Evolutionary conservation across 805 yeast genomes (phyloP), one percentile per base, ranked within the genome.

Genomic region (Saccharomycopsis amapae): DNA sequence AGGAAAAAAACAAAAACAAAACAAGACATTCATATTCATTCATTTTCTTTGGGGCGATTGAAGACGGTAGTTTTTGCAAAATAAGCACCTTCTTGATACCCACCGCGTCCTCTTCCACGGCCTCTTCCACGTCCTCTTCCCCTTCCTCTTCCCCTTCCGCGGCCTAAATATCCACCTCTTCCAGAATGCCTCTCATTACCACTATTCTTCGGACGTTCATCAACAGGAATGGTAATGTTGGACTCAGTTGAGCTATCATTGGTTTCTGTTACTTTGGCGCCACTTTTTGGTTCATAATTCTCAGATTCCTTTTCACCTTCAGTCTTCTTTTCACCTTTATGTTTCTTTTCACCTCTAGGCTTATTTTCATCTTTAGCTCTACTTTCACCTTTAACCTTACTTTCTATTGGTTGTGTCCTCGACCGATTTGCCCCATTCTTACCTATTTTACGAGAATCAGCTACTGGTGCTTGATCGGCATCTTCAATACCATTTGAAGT

Each of bases 61-160:
- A 43, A 43, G 10, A 43, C 35, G 13, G 39, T 23, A 6, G 46
- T 43, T 26, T 37, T 36, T 3, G 37, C 46, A 28, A 26, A 23
- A 20, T 37, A 36, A 3, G n/a, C 42, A n/a, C 46, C n/a, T n/a
- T n/a, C 46, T 20, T n/a, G 36, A 5, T 23, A 28, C 18, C 25
- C 36, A 26, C 20, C 12, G 17, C 39, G 22, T 12, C 41, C 33
- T 7, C 22, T 5, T 26, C 34, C n/a, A 7, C 42, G 39, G 17
- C 39, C 30, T 23, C 41, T 25, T n/a, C 9, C 15, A 13, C 38
- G 30, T 23, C 39, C 35, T 10, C 39, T 19, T 7, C 48, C 18
- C 5, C 25, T 7, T 12, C 46, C 36, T n/a, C 48, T 18, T 44
- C 45, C 34, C 9, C 45, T 38, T 33, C 39, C 15, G 17, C 47